Evolutionary conservation across 306 rosid species (phyloP), one percentile per base, ranked within the genome.

Genomic region (Cicer cuneatum): DNA sequence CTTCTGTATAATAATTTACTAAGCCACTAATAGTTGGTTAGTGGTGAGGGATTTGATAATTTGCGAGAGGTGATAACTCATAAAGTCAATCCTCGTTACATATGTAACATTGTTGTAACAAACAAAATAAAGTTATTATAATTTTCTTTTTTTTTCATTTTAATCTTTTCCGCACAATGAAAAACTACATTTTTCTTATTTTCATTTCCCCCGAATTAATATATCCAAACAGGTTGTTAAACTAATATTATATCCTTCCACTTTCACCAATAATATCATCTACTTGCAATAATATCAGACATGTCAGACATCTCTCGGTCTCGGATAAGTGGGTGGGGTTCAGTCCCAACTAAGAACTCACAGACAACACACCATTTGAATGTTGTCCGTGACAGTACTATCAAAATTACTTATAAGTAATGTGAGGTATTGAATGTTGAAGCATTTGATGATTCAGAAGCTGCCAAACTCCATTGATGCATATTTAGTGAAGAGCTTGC

Each of bases 361-460:
- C 84, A 87, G 41, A 77, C 85, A 57, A 75, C 78, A 75, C 78
- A 29, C 90, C 89, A 84, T n/a, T n/a, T n/a, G n/a, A n/a, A n/a
- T n/a, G n/a, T n/a, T n/a, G n/a, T n/a, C n/a, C n/a, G n/a, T n/a
- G 35, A 29, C 35, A 29, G 35, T 29, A 29, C 35, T 29, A 29
- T 29, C 35, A 29, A 29, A 29, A 29, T 29, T 3, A 3, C 35
- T 29, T 29, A 3, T 3, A 75, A 45, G 88, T 67, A 72, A 85
- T 85, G 70, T 79, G 89, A 24, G 89, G 79, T 5, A 77, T 81
- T 13, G 90, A 84, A 37, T 86, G 69, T 67, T 78, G 74, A 63
- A 85, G 80, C 90, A 85, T 87, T 53, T 84, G 84, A 68, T 63
- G 80, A 77, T 87, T 89, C 64, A 87, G 66, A 75, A 80, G 74